Evolutionary conservation across 2,329 filamentous ascomycete genomes (phyloP).

Genomic region (Decorospora gaudefroyi): DNA sequence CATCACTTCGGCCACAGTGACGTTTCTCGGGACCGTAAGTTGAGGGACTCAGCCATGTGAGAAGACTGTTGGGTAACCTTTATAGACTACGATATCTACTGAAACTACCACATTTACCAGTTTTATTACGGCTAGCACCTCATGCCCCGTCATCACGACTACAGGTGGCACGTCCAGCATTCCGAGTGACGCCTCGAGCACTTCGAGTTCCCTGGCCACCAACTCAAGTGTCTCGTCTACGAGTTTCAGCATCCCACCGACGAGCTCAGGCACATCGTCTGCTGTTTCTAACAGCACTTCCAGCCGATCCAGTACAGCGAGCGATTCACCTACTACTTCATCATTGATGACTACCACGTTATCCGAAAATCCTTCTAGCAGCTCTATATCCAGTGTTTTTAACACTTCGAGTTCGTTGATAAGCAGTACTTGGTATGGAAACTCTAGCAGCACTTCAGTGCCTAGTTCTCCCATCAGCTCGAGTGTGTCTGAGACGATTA

Average conservation of each 20-base stretch:
- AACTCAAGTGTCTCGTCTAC: no score
- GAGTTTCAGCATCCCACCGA: no score
- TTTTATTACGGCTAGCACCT: conserved; percentile 14
- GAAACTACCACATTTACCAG: conserved; percentile 18
- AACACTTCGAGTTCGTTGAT: not conserved
- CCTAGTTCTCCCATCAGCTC: conserved; percentile 1
- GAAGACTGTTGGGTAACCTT: conserved; percentile 8
- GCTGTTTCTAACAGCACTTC: not conserved
- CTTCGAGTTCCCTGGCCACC: no score
- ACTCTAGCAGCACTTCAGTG: conserved; percentile 1
- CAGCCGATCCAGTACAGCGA: conserved; percentile 1
- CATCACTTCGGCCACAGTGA: conserved; percentile 21
- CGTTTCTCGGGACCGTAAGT: conserved; percentile 31
- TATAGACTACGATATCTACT: conserved; percentile 21
- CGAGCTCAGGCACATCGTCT: not conserved
- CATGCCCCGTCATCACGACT: conserved; percentile 3
- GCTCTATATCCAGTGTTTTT: not conserved
- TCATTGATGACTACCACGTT: not conserved
- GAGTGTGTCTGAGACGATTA: not conserved
- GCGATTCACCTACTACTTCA: not conserved
- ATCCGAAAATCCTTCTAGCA: not conserved
- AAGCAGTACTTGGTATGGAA: not conserved
- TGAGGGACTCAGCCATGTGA: no score
- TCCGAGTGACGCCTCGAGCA: no score
- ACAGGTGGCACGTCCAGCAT: not conserved